These are phyloP conservation scores for Neofusicoccum parvum DNA, from an alignment of 2,329 filamentous ascomycete species.

Conservation along the genomic window DNA sequence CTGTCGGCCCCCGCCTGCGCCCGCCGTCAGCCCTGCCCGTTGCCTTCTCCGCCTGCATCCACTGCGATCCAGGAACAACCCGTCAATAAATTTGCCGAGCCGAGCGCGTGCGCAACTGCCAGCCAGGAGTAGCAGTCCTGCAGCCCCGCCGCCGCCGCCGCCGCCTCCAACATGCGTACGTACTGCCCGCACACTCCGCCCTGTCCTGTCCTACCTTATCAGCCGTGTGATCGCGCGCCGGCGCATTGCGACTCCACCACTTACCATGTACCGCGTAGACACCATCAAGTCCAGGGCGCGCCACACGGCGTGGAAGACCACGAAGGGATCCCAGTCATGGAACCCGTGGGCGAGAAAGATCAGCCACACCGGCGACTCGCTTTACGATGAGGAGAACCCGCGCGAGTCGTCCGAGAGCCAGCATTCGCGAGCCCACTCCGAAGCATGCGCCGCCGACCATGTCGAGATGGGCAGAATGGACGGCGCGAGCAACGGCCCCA, in stretches of 20 bases:
- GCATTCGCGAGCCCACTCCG: constrained; percentile 15
- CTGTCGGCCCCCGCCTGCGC: constrained; percentile 8
- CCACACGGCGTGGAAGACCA: constrained; percentile 35
- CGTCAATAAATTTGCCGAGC: constrained; percentile 8
- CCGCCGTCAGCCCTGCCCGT: not conserved
- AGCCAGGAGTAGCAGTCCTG: constrained; percentile 2
- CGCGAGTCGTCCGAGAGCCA: constrained; percentile 8
- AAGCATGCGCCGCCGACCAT: not conserved
- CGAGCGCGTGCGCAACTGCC: not conserved
- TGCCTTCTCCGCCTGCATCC: not conserved
- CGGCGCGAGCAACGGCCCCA: not conserved
- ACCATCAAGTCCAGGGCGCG: constrained; percentile 39
- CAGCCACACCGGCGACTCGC: constrained; percentile 13
- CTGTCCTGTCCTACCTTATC: not conserved
- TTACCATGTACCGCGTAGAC: constrained; percentile 30
- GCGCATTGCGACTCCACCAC: not conserved
- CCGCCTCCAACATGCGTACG: constrained; percentile 17
- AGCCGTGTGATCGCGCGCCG: not conserved
- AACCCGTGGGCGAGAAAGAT: constrained; percentile 20
- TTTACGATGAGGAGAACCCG: constrained; percentile 34
- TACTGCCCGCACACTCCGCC: not conserved
- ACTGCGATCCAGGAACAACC: not conserved
- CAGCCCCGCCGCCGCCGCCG: not conserved
- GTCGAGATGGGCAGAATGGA: not conserved
- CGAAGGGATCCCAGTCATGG: constrained; percentile 33